phyloP scores from a whole-genome alignment of 768 basidiomycete species.

The Suillus paluster region DNA sequence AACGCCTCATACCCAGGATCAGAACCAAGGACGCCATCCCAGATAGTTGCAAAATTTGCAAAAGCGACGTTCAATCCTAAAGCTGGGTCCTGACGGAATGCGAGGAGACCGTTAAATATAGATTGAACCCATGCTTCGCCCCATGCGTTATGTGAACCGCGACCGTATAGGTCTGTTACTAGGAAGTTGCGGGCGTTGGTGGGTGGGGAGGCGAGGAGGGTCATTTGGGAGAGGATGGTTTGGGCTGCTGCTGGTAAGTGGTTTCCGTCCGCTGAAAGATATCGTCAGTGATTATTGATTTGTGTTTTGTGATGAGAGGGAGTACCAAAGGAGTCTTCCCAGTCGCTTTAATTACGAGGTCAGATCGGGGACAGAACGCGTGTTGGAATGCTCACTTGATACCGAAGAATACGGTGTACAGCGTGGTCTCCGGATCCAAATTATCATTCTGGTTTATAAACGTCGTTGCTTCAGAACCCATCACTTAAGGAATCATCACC shows the following conservation, averaged over 20 bases:
- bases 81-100: conserved; percentile 36
- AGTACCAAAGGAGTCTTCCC: conserved; percentile 46
- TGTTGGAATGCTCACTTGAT: conserved; percentile 47
- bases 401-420: conserved; percentile 58
- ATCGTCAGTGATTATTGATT: not conserved
- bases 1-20: conserved; percentile 51
- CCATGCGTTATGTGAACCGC: conserved; percentile 41
- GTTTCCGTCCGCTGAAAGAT: conserved; percentile 46
- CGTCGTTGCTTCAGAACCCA: conserved; percentile 36
- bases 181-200: conserved; percentile 56
- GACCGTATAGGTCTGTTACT: conserved; percentile 54
- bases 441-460: conserved; percentile 50
- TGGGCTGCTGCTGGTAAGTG: conserved; percentile 50
- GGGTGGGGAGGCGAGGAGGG: conserved; percentile 50
- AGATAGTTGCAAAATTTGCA: conserved; percentile 52
- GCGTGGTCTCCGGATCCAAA: conserved; percentile 50
- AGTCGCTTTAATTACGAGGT: conserved; percentile 39
- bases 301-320: not conserved
- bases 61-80: conserved; percentile 50
- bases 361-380: not conserved
- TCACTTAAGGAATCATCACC: not conserved
- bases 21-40: conserved; percentile 50
- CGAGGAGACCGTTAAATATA: conserved; percentile 46
- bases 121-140: conserved; percentile 54
- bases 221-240: not conserved